Base-by-base conservation (phyloP, 1,139 yeast species). In the Suhomyces choctaworum region DNA sequence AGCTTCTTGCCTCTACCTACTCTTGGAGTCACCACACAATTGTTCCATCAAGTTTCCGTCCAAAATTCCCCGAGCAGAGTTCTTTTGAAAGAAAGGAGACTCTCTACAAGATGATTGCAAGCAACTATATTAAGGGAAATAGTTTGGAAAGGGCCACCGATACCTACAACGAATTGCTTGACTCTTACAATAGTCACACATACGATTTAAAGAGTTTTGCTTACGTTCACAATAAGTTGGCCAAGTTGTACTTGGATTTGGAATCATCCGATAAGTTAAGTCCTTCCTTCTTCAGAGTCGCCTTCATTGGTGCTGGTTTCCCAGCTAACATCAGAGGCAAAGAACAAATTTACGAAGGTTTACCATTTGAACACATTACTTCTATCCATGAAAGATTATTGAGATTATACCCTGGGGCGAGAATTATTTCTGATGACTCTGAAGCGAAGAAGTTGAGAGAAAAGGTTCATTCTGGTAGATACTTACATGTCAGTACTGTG, bases 301-400 rank as follows among this genome's bases (percentile, higher is more conserved):
- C 86, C 15, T 86, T 83, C 50, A 76, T 86, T 57, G 97, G 97
- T 12, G 77, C 75, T 35, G 96, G 96, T 3, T 88, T 88, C 71
- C 96, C 96, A 9, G 68, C 69, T 24, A 76, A 89, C 30, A 73
- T 85, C 37, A 70, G 95, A 52, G 85, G 86, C 32, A 78, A 83
- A 51, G 80, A 79, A 43, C 89, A 82, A 55, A 82, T 88, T 38
- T 86, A 82, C 55, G 95, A 88, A 62, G 96, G 96, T 10, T 69
- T 80, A 35, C 90, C 95, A 17, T 88, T 86, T 62, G 96, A 88
- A 55, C 94, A 86, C 57, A 81, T 88, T 38, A 82, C 89, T 5
- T 81, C 94, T 2, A 83, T 88, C 55, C 90, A 85, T 50, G 88
- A 82, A 51, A 71, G 95, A 48, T 65, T 88, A 45, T 72, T 82